A percentile compares a stretch with the other conserved stretches of the same genome.
Evolutionary conservation across 352 stramenopile species (phyloP).

Genomic region (Pythium coloratum): DNA sequence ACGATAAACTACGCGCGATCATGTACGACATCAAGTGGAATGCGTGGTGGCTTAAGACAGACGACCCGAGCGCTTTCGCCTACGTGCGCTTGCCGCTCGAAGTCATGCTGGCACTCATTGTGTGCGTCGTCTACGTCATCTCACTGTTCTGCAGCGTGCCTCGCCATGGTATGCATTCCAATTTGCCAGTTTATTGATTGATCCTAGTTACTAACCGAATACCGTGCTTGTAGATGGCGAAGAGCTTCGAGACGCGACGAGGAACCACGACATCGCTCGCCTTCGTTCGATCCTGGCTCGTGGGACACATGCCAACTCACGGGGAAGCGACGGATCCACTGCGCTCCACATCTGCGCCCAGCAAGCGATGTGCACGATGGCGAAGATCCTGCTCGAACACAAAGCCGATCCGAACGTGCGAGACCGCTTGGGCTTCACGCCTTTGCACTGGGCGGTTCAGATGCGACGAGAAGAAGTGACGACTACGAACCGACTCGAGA

Average conservation of each 20-base stretch:
- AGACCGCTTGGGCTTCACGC: constrained; percentile 71
- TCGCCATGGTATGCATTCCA: constrained; percentile 49
- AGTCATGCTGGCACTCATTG: constrained; percentile 41
- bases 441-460: constrained; percentile 81
- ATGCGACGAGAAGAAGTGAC: constrained; percentile 77
- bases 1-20: constrained; percentile 30
- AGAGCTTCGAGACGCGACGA: constrained; percentile 65
- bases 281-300: constrained; percentile 61
- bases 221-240: constrained; percentile 54
- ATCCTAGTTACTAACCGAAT: not conserved
- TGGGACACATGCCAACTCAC: constrained; percentile 52
- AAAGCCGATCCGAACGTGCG: constrained; percentile 59
- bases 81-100: constrained; percentile 49
- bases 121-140: constrained; percentile 60
- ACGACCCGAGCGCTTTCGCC: constrained; percentile 26
- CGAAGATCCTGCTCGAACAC: constrained; percentile 60
- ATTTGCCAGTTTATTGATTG: not conserved
- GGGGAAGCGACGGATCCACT: constrained; percentile 61
- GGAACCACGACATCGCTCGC: constrained; percentile 70
- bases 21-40: constrained; percentile 37
- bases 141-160: constrained; percentile 68
- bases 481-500: constrained; percentile 57
- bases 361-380: constrained; percentile 61
- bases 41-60: constrained; percentile 31
- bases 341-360: constrained; percentile 80